Conservation (phyloP, 192 early-diverging fungal genomes). For the Helicostylum pulchrum region DNA sequence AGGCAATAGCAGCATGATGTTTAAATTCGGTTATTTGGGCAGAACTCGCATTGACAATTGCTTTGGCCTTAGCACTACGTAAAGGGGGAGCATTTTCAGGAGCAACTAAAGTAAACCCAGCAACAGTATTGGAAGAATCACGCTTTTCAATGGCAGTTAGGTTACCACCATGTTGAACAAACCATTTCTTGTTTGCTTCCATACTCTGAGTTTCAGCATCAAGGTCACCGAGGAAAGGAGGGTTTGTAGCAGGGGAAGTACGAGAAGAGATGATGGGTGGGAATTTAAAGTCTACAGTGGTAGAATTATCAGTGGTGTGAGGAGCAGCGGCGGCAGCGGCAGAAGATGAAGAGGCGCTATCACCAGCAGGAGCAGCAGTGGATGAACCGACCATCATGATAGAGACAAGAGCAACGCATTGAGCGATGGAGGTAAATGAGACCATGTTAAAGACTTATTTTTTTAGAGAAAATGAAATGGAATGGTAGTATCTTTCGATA, state of each 20-base stretch:
- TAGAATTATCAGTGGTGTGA: not conserved
- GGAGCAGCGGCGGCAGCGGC: not conserved
- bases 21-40: not conserved
- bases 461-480: no score
- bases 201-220: not conserved
- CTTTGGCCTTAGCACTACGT: not conserved
- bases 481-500: no score
- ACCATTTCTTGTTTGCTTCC: not conserved
- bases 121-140: not conserved
- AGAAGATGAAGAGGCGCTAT: not conserved
- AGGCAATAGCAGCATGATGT: not conserved
- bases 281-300: not conserved
- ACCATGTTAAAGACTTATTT: not conserved
- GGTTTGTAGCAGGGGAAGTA: no score
- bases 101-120: not conserved
- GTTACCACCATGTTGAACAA: not conserved
- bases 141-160: not conserved
- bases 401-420: not conserved
- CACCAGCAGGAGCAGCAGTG: not conserved
- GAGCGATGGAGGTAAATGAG: slow-evolving; percentile 5
- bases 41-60: not conserved
- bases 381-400: not conserved
- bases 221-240: not conserved
- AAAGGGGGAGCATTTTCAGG: not conserved
- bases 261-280: slow-evolving; percentile 1